A percentile compares a stretch with the other conserved stretches of the same genome.
phyloP scores from a whole-genome alignment of 768 basidiomycete genomes.

The Suillus paluster region DNA sequence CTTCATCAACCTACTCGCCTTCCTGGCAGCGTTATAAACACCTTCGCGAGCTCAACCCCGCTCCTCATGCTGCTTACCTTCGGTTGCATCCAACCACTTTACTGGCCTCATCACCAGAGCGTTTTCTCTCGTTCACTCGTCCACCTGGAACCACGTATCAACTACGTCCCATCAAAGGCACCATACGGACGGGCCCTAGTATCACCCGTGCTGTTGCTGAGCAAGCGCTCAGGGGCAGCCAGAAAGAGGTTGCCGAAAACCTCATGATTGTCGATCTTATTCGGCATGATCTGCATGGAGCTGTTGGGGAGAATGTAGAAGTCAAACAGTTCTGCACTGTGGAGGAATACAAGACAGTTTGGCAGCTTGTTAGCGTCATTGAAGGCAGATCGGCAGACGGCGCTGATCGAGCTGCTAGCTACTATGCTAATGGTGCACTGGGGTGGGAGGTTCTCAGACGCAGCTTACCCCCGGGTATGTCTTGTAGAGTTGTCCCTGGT shows the following conservation, averaged over 20 bases:
- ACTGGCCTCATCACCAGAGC: constrained; percentile 88
- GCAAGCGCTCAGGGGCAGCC: constrained; percentile 61
- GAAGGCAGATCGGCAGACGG: constrained; percentile 60
- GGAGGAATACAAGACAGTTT: constrained; percentile 93
- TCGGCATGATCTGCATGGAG: constrained; percentile 86
- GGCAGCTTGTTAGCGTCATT: constrained; percentile 94
- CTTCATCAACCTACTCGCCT: constrained; percentile 21
- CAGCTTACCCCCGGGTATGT: constrained; percentile 85
- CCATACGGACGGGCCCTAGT: constrained; percentile 70
- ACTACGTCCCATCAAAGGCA: constrained; percentile 95
- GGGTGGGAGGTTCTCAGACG: constrained; percentile 80
- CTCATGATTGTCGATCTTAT: constrained; percentile 98
- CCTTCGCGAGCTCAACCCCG: constrained; percentile 80
- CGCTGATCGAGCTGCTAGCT: constrained; percentile 41
- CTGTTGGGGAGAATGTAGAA: constrained; percentile 79
- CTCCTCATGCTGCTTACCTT: constrained; percentile 84
- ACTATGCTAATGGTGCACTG: constrained; percentile 44
- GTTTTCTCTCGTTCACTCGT: constrained; percentile 83
- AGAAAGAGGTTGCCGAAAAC: constrained; percentile 95
- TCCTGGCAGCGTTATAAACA: constrained; percentile 79
- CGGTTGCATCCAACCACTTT: constrained; percentile 78
- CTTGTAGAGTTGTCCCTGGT: background rate
- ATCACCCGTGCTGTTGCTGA: constrained; percentile 71
- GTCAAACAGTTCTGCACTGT: constrained; percentile 87
- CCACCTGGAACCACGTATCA: constrained; percentile 70